A percentile compares a stretch with the other conserved stretches of the same genome.
Conservation (phyloP, 2,329 filamentous ascomycete species). For the Colletotrichum lindemuthianum region DNA sequence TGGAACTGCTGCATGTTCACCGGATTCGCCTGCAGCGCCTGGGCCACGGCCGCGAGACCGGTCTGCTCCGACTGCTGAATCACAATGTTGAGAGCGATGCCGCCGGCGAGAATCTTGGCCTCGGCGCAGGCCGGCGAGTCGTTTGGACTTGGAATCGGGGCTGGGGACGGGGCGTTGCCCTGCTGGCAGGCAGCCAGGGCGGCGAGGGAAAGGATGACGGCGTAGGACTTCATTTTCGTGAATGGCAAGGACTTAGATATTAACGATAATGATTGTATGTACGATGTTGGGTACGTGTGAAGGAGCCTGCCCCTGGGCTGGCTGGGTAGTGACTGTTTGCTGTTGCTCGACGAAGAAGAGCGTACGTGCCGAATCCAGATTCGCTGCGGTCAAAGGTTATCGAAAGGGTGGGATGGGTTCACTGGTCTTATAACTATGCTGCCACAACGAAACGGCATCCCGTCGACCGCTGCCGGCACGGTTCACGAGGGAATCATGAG, state of each 20-base stretch:
- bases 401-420: not conserved
- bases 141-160: slow-evolving; percentile 13
- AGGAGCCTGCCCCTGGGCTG: slow-evolving; percentile 18
- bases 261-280: slow-evolving; percentile 21
- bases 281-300: not conserved
- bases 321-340: slow-evolving; percentile 29
- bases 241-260: not conserved
- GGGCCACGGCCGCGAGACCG: slow-evolving; percentile 21
- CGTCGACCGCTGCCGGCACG: slow-evolving; percentile 4
- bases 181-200: slow-evolving; percentile 18
- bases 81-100: slow-evolving; percentile 33
- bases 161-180: not conserved
- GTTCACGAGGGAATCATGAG: slow-evolving; percentile 20
- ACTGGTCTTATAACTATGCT: slow-evolving; percentile 27
- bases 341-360: slow-evolving; percentile 20
- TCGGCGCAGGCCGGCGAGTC: slow-evolving; percentile 33
- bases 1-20: slow-evolving; percentile 33
- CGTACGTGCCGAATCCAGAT: slow-evolving; percentile 30
- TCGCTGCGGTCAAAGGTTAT: not conserved
- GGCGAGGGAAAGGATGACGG: slow-evolving; percentile 26
- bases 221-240: slow-evolving; percentile 30
- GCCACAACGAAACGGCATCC: slow-evolving; percentile 19
- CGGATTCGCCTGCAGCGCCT: slow-evolving; percentile 28
- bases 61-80: slow-evolving; percentile 33
- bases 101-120: slow-evolving; percentile 33